phyloP scores from a whole-genome alignment of 306 rosid species.

The Corylus americana region DNA sequence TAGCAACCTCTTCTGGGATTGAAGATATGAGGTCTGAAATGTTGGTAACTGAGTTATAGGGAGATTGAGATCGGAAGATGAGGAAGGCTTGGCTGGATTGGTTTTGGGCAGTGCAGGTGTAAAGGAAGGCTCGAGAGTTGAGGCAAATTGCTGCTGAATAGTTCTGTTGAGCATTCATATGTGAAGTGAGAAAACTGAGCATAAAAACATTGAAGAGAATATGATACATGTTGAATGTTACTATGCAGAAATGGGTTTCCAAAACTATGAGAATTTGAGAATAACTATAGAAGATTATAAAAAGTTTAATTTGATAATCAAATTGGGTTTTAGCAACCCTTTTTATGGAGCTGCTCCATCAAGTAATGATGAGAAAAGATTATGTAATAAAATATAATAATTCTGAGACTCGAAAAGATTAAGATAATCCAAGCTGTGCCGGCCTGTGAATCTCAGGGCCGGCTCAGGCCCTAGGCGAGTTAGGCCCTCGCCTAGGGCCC shows the following conservation, averaged over 20 bases:
- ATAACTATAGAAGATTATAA: conserved; percentile 1
- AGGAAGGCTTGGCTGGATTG: conserved; percentile 53
- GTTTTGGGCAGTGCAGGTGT: conserved; percentile 53
- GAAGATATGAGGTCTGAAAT: conserved; percentile 61
- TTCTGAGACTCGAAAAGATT: neutral
- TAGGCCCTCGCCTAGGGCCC: too few species aligned
- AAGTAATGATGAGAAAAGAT: neutral
- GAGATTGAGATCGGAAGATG: conserved; percentile 56
- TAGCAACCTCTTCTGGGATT: conserved; percentile 44
- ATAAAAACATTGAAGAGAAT: conserved; percentile 20
- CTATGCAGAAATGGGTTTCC: neutral
- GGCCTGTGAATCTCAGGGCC: neutral
- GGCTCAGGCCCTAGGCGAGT: too few species aligned
- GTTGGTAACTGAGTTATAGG: conserved; percentile 36
- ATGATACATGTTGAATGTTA: conserved; percentile 20
- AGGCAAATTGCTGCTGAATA: conserved; percentile 37
- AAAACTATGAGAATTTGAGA: conserved; percentile 10
- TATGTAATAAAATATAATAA: neutral
- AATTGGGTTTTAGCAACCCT: neutral
- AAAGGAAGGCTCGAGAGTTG: conserved; percentile 42
- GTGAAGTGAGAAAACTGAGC: conserved; percentile 2
- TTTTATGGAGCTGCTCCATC: neutral
- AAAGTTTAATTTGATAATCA: neutral
- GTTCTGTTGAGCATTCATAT: conserved; percentile 38
- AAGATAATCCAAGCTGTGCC: neutral